Evolutionary conservation across 1,284 basidiomycete genomes (phyloP).

Genomic region (Moesziomyces aphidis): DNA sequence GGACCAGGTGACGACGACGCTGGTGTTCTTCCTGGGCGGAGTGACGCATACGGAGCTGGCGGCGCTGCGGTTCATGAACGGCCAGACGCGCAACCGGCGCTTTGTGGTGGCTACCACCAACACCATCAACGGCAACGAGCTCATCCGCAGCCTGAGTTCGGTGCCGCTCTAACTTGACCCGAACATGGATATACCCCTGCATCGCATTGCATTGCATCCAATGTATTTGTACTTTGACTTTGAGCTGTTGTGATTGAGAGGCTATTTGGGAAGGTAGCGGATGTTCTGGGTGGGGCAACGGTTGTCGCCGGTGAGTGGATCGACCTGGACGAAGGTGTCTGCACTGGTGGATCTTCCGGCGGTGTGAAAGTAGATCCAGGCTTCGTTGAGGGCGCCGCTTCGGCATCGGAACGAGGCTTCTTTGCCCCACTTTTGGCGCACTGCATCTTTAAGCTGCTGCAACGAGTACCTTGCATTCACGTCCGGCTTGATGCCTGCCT

Average conservation of each 20-base stretch:
- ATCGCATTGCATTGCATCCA: neutral
- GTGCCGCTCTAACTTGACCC: slow-evolving; percentile 1
- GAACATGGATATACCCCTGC: neutral
- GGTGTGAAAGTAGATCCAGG: slow-evolving; percentile 48
- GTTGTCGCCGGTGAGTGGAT: slow-evolving; percentile 33
- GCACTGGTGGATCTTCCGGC: slow-evolving; percentile 20
- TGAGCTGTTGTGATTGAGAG: neutral
- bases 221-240: slow-evolving; percentile 12
- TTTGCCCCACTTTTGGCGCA: slow-evolving; percentile 22
- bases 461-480: slow-evolving; percentile 22
- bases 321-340: slow-evolving; percentile 24
- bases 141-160: slow-evolving; percentile 36
- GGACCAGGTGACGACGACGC: slow-evolving; percentile 76
- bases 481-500: slow-evolving; percentile 32
- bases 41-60: slow-evolving; percentile 97
- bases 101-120: slow-evolving; percentile 61
- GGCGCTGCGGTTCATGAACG: slow-evolving; percentile 88
- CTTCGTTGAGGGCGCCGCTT: slow-evolving; percentile 39
- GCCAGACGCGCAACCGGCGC: slow-evolving; percentile 65
- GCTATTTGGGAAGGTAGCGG: slow-evolving; percentile 41
- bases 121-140: slow-evolving; percentile 51
- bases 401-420: slow-evolving; percentile 34
- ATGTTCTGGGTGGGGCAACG: slow-evolving; percentile 37
- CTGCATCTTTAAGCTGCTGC: slow-evolving; percentile 23
- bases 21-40: slow-evolving; percentile 98